A percentile compares a stretch with the other conserved stretches of the same genome.
Conservation (phyloP, 305 asterid species). For the Nicotiana rustica region DNA sequence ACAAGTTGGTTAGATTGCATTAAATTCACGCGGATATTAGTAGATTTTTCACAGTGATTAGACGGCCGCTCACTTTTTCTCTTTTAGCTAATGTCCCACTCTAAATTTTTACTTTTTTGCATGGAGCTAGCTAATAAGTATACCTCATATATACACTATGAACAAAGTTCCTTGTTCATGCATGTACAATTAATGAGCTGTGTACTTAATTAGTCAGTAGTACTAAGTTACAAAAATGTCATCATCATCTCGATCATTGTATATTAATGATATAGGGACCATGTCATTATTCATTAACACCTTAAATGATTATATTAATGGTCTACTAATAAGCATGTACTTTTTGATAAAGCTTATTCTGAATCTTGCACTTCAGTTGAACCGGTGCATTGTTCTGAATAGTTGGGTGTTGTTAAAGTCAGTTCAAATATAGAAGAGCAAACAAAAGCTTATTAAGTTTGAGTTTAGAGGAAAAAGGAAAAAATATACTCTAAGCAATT, state of each 20-base stretch:
- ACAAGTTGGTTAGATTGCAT: conserved; percentile 38
- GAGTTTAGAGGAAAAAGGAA: background rate
- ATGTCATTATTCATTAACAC: background rate
- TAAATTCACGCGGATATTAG: conserved; percentile 45
- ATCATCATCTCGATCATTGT: background rate
- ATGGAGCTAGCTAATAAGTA: background rate
- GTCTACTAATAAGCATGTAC: background rate
- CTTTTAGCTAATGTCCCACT: background rate
- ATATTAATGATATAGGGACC: conserved; percentile 3
- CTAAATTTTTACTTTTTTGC: background rate
- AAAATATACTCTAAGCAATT: background rate
- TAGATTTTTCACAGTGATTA: background rate
- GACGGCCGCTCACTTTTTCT: background rate
- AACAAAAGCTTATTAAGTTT: background rate
- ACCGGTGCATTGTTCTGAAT: background rate
- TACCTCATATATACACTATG: background rate
- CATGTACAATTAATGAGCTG: background rate
- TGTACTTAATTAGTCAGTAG: background rate
- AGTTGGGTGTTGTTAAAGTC: background rate
- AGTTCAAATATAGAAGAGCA: background rate
- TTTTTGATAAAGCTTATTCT: background rate
- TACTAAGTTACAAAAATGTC: background rate
- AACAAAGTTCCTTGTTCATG: background rate
- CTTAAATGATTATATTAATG: background rate
- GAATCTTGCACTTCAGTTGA: background rate